These are phyloP conservation scores for Penicilliopsis zonata DNA, from an alignment of 495 filamentous ascomycete species.

Conservation along the genomic window DNA sequence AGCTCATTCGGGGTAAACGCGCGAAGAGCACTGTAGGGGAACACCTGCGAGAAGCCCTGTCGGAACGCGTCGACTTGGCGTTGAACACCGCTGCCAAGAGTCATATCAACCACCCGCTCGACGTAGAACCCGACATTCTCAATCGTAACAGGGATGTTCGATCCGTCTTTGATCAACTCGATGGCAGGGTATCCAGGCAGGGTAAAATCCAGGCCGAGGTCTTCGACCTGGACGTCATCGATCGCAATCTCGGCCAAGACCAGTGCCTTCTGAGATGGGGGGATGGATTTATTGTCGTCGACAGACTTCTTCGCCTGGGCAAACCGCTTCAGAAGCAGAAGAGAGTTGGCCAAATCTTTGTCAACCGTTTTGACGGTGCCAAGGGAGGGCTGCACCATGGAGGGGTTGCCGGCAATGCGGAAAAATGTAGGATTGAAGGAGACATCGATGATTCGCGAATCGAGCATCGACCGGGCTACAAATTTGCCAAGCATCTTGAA, in stretches of 20 bases:
- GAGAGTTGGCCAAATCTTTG: constrained; percentile 67
- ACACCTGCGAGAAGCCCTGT: constrained; percentile 87
- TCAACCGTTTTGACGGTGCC: constrained; percentile 91
- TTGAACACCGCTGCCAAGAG: constrained; percentile 74
- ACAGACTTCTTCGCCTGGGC: constrained; percentile 69
- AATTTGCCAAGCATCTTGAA: constrained; percentile 97
- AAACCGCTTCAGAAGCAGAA: constrained; percentile 84
- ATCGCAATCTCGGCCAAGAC: constrained; percentile 56
- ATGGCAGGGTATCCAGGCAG: constrained; percentile 86
- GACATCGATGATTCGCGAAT: constrained; percentile 95
- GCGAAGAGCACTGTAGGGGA: constrained; percentile 82
- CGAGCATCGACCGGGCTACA: constrained; percentile 94
- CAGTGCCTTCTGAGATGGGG: constrained; percentile 53
- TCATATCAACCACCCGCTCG: constrained; percentile 83
- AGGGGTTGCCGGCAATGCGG: constrained; percentile 69
- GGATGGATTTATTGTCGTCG: constrained; percentile 53
- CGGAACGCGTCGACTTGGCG: constrained; percentile 88
- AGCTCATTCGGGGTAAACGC: constrained; percentile 95
- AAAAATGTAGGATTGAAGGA: constrained; percentile 98
- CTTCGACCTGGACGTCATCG: constrained; percentile 67
- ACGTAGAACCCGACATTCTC: constrained; percentile 83
- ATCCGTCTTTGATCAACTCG: constrained; percentile 66
- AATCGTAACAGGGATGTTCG: constrained; percentile 65
- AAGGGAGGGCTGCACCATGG: constrained; percentile 68
- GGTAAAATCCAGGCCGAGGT: constrained; percentile 86